Conservation (phyloP, 805 yeast species). For the Lachancea mirantina region DNA sequence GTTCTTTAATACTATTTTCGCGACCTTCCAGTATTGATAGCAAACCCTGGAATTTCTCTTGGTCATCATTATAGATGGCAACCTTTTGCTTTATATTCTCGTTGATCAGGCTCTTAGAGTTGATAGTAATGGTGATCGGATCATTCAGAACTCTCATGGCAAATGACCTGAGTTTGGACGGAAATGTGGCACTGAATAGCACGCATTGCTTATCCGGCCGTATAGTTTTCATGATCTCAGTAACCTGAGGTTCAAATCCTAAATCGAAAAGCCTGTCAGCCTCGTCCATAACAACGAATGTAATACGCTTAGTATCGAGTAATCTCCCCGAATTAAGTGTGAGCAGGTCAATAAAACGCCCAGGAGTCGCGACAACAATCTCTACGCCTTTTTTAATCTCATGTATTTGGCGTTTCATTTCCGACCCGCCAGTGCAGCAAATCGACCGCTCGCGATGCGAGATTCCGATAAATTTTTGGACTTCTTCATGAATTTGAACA, state of each 20-base stretch:
- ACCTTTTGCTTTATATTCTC: conserved; percentile 70
- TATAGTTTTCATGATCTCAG: conserved; percentile 64
- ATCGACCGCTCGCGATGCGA: conserved; percentile 43
- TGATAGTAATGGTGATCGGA: conserved; percentile 74
- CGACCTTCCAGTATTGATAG: conserved; percentile 47
- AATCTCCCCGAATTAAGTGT: conserved; percentile 79
- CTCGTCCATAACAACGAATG: conserved; percentile 87
- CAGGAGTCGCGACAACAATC: conserved; percentile 89
- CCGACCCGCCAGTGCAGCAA: conserved; percentile 89
- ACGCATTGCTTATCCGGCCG: conserved; percentile 87
- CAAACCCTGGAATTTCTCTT: conserved; percentile 50
- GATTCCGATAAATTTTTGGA: conserved; percentile 42
- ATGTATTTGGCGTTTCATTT: conserved; percentile 74
- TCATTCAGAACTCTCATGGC: conserved; percentile 56
- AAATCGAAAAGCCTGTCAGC: conserved; percentile 95
- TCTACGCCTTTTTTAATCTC: conserved; percentile 72
- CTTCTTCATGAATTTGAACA: conserved; percentile 67
- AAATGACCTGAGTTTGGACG: conserved; percentile 65
- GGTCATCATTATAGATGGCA: conserved; percentile 46
- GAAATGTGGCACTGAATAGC: conserved; percentile 90
- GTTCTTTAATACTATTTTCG: conserved; percentile 6
- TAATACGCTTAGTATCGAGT: conserved; percentile 52
- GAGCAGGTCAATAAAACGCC: conserved; percentile 81
- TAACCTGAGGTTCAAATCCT: conserved; percentile 96
- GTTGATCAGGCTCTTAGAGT: conserved; percentile 74